phyloP scores from a whole-genome alignment of 2,329 filamentous ascomycete species.

The Hypoxylon sp. region DNA sequence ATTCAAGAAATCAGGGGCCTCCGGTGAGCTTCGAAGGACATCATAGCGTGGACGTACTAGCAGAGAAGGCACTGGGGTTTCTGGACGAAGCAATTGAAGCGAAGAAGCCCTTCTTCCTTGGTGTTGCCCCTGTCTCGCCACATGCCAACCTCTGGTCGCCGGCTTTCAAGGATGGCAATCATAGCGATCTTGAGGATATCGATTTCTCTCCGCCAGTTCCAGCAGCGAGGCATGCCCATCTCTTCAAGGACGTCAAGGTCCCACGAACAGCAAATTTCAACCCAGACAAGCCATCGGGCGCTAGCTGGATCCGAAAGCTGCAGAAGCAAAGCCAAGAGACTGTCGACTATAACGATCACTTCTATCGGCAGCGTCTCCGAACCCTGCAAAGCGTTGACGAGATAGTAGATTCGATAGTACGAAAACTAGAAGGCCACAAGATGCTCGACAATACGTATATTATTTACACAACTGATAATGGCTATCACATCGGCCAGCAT shows the following conservation, averaged over 20 bases:
- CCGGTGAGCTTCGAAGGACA: slow-evolving; percentile 67
- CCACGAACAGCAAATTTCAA: slow-evolving; percentile 77
- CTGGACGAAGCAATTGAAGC: slow-evolving; percentile 65
- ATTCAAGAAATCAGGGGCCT: slow-evolving; percentile 66
- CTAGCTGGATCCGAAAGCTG: slow-evolving; percentile 59
- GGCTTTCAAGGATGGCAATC: slow-evolving; percentile 43
- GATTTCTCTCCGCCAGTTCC: slow-evolving; percentile 66
- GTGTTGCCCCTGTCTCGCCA: slow-evolving; percentile 69
- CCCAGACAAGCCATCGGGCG: slow-evolving; percentile 62
- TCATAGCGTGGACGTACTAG: slow-evolving; percentile 67
- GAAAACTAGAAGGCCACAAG: slow-evolving; percentile 55
- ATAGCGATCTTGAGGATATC: slow-evolving; percentile 48
- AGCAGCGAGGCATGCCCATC: slow-evolving; percentile 68
- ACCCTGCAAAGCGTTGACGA: slow-evolving; percentile 68
- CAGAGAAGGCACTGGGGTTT: slow-evolving; percentile 64
- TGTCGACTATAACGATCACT: slow-evolving; percentile 63
- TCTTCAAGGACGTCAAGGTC: slow-evolving; percentile 70
- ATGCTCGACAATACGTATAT: slow-evolving; percentile 66
- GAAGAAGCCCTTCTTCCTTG: slow-evolving; percentile 69
- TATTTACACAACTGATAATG: slow-evolving; percentile 71
- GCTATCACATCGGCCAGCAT: slow-evolving; percentile 71
- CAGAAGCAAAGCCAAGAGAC: slow-evolving; percentile 55
- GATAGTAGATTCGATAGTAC: slow-evolving; percentile 62
- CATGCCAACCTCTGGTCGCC: slow-evolving; percentile 60
- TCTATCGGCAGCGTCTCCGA: slow-evolving; percentile 64